Conservation (phyloP, 768 basidiomycete genomes). For the Tephrocybe sp. region DNA sequence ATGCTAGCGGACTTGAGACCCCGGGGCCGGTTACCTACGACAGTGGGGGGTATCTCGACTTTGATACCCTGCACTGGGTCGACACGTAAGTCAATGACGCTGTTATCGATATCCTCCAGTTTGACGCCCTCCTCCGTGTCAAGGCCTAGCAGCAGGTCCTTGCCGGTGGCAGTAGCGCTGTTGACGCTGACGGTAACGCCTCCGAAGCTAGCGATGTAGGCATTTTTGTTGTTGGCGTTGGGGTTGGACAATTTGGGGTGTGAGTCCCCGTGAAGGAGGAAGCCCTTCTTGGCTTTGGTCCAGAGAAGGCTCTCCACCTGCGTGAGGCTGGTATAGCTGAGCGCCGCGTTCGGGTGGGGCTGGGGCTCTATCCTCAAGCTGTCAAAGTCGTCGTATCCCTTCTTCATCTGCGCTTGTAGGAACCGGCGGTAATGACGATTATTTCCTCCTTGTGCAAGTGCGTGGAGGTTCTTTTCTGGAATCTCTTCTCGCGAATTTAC, state of each 20-base stretch:
- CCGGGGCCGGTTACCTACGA: slow-evolving; percentile 41
- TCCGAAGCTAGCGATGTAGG: slow-evolving; percentile 39
- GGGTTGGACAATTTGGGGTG: background rate
- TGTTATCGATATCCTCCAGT: slow-evolving; percentile 14
- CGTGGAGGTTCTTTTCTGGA: slow-evolving; percentile 17
- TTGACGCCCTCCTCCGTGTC: slow-evolving; percentile 28
- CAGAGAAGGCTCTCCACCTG: slow-evolving; percentile 51
- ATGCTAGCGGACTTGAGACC: slow-evolving; percentile 37
- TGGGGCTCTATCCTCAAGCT: slow-evolving; percentile 50
- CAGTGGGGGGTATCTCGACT: slow-evolving; percentile 37
- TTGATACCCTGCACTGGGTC: slow-evolving; percentile 11
- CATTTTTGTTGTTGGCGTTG: background rate
- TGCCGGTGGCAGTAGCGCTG: slow-evolving; percentile 4
- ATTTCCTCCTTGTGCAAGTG: slow-evolving; percentile 23
- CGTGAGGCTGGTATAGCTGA: slow-evolving; percentile 57
- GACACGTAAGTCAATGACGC: slow-evolving; percentile 29
- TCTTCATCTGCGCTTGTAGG: slow-evolving; percentile 32
- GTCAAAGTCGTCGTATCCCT: slow-evolving; percentile 17
- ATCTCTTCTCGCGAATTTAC: slow-evolving; percentile 26
- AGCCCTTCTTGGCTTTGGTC: slow-evolving; percentile 54
- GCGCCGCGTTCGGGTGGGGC: slow-evolving; percentile 62
- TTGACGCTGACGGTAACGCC: slow-evolving; percentile 35
- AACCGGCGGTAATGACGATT: slow-evolving; percentile 32
- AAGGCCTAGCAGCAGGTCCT: slow-evolving; percentile 26
- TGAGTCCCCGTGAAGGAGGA: slow-evolving; percentile 40